Percentiles rank a stretch among this genome's conserved stretches.
Evolutionary conservation across 768 basidiomycete genomes (phyloP).

Genomic region (Podaxis carcinomalis): DNA sequence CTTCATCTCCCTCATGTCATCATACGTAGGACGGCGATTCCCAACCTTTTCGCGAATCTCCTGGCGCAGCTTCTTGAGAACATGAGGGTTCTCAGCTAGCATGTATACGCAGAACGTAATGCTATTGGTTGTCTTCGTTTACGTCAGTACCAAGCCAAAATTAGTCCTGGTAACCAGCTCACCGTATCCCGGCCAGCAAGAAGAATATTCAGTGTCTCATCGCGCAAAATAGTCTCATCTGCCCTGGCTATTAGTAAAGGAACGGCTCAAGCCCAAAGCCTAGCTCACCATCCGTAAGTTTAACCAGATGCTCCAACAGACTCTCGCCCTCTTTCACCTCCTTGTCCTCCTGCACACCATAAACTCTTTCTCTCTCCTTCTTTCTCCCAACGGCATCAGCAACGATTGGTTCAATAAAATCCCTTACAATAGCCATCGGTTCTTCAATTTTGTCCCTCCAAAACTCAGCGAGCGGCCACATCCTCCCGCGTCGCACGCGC

Average conservation of each 20-base stretch:
- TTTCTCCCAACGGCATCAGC: conserved; percentile 40
- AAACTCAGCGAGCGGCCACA: conserved; percentile 53
- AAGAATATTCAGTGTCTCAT: conserved; percentile 18
- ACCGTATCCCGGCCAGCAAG: conserved; percentile 15
- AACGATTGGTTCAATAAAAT: conserved; percentile 51
- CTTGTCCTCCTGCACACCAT: conserved; percentile 18
- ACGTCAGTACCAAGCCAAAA: neutral
- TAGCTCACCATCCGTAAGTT: conserved; percentile 44
- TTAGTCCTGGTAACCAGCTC: neutral
- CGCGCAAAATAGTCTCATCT: conserved; percentile 1
- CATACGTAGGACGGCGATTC: conserved; percentile 33
- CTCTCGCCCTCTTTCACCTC: conserved; percentile 40
- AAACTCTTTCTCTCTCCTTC: conserved; percentile 14
- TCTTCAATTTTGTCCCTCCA: conserved; percentile 41
- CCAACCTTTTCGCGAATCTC: conserved; percentile 41
- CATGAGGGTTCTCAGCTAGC: conserved; percentile 37
- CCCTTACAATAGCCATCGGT: conserved; percentile 43
- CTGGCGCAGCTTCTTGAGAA: conserved; percentile 34
- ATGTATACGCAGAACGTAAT: conserved; percentile 41
- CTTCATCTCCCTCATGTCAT: conserved; percentile 44
- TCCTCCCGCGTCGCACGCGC: conserved; percentile 34
- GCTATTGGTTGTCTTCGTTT: conserved; percentile 30
- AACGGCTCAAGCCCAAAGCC: neutral
- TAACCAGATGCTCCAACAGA: conserved; percentile 50
- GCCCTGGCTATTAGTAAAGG: neutral